phyloP scores from a whole-genome alignment of 1,284 basidiomycete genomes.

The Ustilago shanxiensis region DNA sequence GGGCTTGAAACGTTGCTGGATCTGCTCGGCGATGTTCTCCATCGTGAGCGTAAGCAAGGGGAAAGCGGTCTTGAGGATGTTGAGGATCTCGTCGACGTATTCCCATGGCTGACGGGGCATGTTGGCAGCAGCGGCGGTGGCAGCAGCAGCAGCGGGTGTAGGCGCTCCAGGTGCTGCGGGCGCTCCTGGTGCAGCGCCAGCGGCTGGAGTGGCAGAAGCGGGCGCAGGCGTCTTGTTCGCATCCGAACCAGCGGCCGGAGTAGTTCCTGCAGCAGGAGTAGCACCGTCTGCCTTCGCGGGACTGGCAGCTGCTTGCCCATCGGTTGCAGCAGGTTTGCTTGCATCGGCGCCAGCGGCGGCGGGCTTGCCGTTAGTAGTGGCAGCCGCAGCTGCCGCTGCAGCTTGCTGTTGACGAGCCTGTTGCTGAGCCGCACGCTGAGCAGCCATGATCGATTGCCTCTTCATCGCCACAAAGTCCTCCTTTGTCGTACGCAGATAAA shows the following conservation, averaged over 20 bases:
- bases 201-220: constrained; percentile 6
- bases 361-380: constrained; percentile 33
- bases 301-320: constrained; percentile 16
- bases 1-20: constrained; percentile 90
- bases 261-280: constrained; percentile 9
- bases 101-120: constrained; percentile 81
- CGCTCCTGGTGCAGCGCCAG: constrained; percentile 8
- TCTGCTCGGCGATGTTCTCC: constrained; percentile 98
- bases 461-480: constrained; percentile 79
- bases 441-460: constrained; percentile 59
- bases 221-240: constrained; percentile 14
- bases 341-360: constrained; percentile 24
- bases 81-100: constrained; percentile 92
- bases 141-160: constrained; percentile 42
- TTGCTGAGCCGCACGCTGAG: constrained; percentile 70
- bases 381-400: constrained; percentile 20
- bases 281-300: constrained; percentile 33
- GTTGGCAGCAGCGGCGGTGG: constrained; percentile 53
- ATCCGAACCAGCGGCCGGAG: constrained; percentile 17
- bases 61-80: constrained; percentile 95
- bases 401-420: constrained; percentile 70
- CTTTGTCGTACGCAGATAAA: constrained; percentile 88
- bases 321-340: constrained; percentile 6
- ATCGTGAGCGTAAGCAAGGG: constrained; percentile 93
- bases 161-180: constrained; percentile 14